Evolutionary conservation across 352 stramenopile species (phyloP), one percentile per base, ranked within the genome.

Genomic region (Pythium phragmiticola): DNA sequence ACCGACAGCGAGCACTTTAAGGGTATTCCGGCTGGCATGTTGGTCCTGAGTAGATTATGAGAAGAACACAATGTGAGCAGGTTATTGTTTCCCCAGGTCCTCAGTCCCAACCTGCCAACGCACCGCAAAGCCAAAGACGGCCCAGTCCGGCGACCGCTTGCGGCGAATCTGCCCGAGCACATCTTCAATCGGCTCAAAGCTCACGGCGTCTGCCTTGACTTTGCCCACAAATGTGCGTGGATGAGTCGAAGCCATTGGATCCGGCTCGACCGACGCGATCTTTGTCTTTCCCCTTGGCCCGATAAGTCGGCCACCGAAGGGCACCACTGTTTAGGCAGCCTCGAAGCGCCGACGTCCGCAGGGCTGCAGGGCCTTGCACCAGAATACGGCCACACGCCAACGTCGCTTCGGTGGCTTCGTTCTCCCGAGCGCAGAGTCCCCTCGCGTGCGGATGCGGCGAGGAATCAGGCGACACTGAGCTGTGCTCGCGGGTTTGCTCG

Each of bases 181-280:
- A 42, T 76, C 71, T 60, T 94, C 85, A 42, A 94, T 84, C 48
- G 87, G 81, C 62, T 82, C 82, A 60, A 90, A 91, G 62, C 74
- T 84, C 51, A 94, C 66, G 63, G 89, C 85, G 60, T 90, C 77
- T 46, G 85, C 81, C 65, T 92, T 92, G 51, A 94, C 85, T 14
- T 80, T 90, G 57, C 83, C 79, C 69, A 94, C 85, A 60, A 91
- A 94, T 56, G 85, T 94, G 71, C 88, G 81, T 58, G 81, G 80
- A 65, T 77, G 45, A 2, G 45, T 50, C 11, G n/a, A 14, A 13
- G 21, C 45, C 21, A 50, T 50, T 7, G 21, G 7, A 50, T 30
- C 45, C 34, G 45, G 7, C n/a, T 50, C n/a, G 34, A 7, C n/a
- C 9, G 19, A 16, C 28, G 9, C 45, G n/a, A 14, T 46, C 50